Evolutionary conservation across 768 basidiomycete genomes (phyloP), one percentile per base, ranked within the genome.

Genomic region (Hericium erinaceus): DNA sequence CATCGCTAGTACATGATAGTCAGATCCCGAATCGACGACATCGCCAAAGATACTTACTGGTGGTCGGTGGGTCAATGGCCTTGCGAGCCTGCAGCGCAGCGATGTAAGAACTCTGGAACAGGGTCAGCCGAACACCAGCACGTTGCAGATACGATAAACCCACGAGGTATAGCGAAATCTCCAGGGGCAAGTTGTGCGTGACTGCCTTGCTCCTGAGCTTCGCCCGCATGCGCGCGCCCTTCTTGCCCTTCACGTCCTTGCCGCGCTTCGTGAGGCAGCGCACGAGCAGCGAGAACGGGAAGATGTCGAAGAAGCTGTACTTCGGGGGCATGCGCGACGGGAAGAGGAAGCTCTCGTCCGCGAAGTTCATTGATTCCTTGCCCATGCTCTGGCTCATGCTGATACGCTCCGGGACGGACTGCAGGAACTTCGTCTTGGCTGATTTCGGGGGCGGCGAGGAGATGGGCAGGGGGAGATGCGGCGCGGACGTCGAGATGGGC

Each of bases 101-200:
- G 24, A 88, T 74, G 64, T 86, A 88, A 41, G 87, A 86, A 62
- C 81, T 83, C 85, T 87, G 58, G n/a, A 8, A 15, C 20, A 24
- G 50, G 15, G 58, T 57, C 39, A 65, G 22, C 15, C 22, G 57
- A 41, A 39, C 37, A 16, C 16, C 38, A 40, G 22, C 3, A 4
- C 8, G 22, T 51, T 39, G 9, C 20, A 4, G 22, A 28, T 22
- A 22, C 15, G 22, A 39, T 28, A 22, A 5, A 67, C 79, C 48
- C 55, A 84, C 85, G 55, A 87, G 66, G 68, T 87, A 87, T 54
- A 87, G 69, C 8, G 83, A 83, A 54, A 88, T 76, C 67, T 87
- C 87, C 59, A 87, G 69, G 2, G 87, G 87, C 52, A 87, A 63
- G 64, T 87, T 87, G 61, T 83, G 84, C 39, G 67, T 62, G 18